Evolutionary conservation across 306 rosid species (phyloP).

Genomic region (Canavalia ensiformis): DNA sequence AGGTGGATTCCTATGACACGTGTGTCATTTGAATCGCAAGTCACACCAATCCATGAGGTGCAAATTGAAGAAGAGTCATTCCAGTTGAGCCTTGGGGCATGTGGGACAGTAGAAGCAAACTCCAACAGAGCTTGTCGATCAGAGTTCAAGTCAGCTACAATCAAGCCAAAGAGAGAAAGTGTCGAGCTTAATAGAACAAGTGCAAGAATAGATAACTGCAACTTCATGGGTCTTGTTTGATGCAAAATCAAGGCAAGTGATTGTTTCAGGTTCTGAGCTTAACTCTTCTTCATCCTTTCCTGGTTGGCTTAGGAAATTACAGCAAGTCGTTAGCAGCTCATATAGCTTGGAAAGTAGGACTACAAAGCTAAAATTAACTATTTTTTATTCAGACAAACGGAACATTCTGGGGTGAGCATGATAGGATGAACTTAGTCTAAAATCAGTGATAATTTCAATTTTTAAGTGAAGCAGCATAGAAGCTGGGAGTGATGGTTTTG

Average conservation of each 20-base stretch:
- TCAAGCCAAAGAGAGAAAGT: slow-evolving; percentile 37
- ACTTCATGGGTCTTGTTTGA: slow-evolving; percentile 60
- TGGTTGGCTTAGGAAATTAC: slow-evolving; percentile 46
- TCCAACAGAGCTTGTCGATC: slow-evolving; percentile 73
- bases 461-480: slow-evolving; percentile 33
- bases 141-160: slow-evolving; percentile 67
- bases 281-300: slow-evolving; percentile 55
- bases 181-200: slow-evolving; percentile 50
- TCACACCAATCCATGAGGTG: slow-evolving; percentile 76
- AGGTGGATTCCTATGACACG: slow-evolving; percentile 72
- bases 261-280: slow-evolving; percentile 44
- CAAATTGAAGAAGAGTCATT: slow-evolving; percentile 65
- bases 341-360: slow-evolving; percentile 41
- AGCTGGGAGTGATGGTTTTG: slow-evolving; percentile 18
- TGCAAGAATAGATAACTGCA: slow-evolving; percentile 49
- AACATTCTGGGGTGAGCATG: slow-evolving; percentile 7
- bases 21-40: slow-evolving; percentile 58
- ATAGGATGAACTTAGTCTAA: slow-evolving; percentile 16
- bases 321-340: slow-evolving; percentile 46
- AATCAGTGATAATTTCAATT: slow-evolving; percentile 16
- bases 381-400: slow-evolving; percentile 5
- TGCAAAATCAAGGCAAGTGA: slow-evolving; percentile 44
- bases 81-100: slow-evolving; percentile 79
- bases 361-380: slow-evolving; percentile 6
- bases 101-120: slow-evolving; percentile 64